A percentile compares a stretch with the other conserved stretches of the same genome.
Conservation (phyloP, 176 grass and related monocot species). For the Carex littledalei region DNA sequence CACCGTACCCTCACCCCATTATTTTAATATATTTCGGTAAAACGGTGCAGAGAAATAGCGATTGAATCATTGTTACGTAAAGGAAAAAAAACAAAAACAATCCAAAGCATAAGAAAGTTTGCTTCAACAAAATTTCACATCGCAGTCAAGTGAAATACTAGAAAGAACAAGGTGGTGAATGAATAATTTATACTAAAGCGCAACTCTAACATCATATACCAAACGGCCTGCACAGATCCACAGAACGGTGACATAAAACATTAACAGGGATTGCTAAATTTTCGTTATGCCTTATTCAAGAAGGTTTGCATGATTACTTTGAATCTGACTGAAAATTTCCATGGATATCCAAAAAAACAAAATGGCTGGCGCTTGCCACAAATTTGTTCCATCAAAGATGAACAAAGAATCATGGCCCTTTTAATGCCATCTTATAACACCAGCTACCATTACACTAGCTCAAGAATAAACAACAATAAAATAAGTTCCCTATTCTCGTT, state of each 20-base stretch:
- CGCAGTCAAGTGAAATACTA: background rate
- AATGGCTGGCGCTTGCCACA: conserved; percentile 15
- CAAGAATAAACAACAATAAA: conserved; percentile 27
- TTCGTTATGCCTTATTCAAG: background rate
- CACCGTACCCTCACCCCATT: too few relatives aligned
- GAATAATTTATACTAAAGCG: background rate
- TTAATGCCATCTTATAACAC: conserved; percentile 23
- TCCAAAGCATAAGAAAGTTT: background rate
- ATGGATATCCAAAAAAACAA: conserved; percentile 27
- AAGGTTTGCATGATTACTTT: background rate
- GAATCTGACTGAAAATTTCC: conserved; percentile 10
- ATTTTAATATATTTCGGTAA: background rate
- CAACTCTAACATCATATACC: background rate
- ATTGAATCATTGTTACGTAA: background rate
- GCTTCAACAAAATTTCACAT: background rate
- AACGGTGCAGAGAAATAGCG: background rate
- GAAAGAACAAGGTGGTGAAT: background rate
- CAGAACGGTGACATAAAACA: background rate
- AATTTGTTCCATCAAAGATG: conserved; percentile 58
- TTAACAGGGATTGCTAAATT: background rate
- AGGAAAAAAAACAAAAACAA: background rate
- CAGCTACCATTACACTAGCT: conserved; percentile 25
- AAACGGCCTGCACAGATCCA: background rate
- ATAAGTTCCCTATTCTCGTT: conserved; percentile 21
- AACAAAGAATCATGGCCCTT: conserved; percentile 63